phyloP scores from a whole-genome alignment of 2,329 filamentous ascomycete species.

The Scytalidium lignicola region DNA sequence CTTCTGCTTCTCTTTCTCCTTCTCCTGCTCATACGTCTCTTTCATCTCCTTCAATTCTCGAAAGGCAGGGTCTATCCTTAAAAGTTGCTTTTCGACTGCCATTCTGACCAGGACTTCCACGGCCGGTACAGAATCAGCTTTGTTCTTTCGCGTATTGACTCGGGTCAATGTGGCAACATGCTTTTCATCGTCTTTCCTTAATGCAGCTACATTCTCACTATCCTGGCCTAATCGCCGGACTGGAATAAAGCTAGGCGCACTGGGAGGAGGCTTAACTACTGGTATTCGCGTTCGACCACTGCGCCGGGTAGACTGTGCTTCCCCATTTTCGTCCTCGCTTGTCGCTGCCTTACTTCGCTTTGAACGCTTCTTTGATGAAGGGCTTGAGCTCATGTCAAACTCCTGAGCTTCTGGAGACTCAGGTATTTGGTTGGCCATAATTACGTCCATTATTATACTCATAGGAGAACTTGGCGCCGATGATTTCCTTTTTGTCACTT shows the following conservation, averaged over 20 bases:
- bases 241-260: conserved; percentile 26
- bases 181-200: conserved; percentile 33
- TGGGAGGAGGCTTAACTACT: conserved; percentile 15
- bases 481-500: conserved; percentile 18
- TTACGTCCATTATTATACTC: conserved; percentile 20
- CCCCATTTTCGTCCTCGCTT: conserved; percentile 12
- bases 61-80: conserved; percentile 34
- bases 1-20: conserved; percentile 22
- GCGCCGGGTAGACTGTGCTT: conserved; percentile 20
- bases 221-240: conserved; percentile 26
- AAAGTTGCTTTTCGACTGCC: conserved; percentile 32
- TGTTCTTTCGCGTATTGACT: conserved; percentile 42
- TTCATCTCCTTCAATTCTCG: conserved; percentile 24
- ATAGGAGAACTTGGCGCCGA: conserved; percentile 27
- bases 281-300: conserved; percentile 27
- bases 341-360: conserved; percentile 8
- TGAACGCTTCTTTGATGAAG: conserved; percentile 15
- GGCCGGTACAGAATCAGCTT: conserved; percentile 32
- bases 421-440: conserved; percentile 14
- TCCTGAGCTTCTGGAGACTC: conserved; percentile 16
- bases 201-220: conserved; percentile 21
- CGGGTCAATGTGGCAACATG: conserved; percentile 37
- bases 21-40: conserved; percentile 27
- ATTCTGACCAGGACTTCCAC: conserved; percentile 26
- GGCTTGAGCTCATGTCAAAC: conserved; percentile 15